These are phyloP conservation scores for Diplotaxis tenuifolia DNA, from an alignment of 345 rosid genomes.

Conservation along the genomic window DNA sequence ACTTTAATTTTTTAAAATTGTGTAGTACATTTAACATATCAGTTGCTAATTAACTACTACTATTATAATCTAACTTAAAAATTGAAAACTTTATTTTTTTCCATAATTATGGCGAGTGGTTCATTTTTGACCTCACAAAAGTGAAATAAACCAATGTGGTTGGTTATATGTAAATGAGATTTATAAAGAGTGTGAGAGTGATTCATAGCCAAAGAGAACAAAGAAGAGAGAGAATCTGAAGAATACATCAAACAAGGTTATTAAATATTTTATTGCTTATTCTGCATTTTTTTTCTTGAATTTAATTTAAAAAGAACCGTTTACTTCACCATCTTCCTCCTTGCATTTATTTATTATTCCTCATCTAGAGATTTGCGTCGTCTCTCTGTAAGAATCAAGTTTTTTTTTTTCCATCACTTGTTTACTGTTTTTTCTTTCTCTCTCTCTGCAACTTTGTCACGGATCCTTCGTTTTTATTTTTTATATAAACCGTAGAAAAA, in stretches of 20 bases:
- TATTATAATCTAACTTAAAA: background rate
- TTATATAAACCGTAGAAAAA: constrained; percentile 6
- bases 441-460: constrained; percentile 18
- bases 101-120: background rate
- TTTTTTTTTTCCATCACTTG: constrained; percentile 9
- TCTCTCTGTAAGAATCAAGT: constrained; percentile 19
- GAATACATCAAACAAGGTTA: constrained; percentile 28
- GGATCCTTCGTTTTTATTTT: constrained; percentile 27
- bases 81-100: constrained; percentile 18
- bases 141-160: constrained; percentile 17
- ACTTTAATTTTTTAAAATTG: background rate
- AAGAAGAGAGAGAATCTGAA: background rate
- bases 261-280: background rate
- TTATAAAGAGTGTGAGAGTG: constrained; percentile 36
- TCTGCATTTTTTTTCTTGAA: constrained; percentile 21
- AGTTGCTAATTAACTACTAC: background rate
- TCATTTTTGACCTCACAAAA: constrained; percentile 31
- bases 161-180: constrained; percentile 4
- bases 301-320: constrained; percentile 21
- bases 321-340: background rate
- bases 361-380: constrained; percentile 35
- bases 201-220: background rate
- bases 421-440: constrained; percentile 22
- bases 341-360: constrained; percentile 28
- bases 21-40: background rate